phyloP scores from a whole-genome alignment of 2,329 filamentous ascomycete species.

The Cytospora paraplurivora region DNA sequence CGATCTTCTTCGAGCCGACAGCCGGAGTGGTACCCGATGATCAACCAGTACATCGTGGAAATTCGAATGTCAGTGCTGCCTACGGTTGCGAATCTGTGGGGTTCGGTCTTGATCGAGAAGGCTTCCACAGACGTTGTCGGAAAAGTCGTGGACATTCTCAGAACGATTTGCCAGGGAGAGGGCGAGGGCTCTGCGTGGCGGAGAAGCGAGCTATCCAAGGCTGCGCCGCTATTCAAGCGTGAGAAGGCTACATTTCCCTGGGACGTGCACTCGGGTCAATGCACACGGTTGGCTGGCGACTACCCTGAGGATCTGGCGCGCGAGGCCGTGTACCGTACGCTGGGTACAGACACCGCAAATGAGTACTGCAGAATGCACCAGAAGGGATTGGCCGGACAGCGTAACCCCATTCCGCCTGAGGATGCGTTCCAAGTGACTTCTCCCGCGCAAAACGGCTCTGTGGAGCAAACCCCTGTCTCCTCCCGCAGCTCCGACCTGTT shows the following conservation, averaged over 20 bases:
- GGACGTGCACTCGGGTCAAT: conserved; percentile 41
- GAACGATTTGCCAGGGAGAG: conserved; percentile 75
- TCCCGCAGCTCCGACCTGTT: conserved; percentile 28
- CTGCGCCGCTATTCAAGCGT: conserved; percentile 47
- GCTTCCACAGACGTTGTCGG: conserved; percentile 75
- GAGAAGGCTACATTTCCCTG: conserved; percentile 51
- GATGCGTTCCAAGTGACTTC: conserved; percentile 49
- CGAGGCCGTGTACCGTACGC: conserved; percentile 83
- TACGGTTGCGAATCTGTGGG: conserved; percentile 78
- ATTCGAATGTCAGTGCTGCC: conserved; percentile 79
- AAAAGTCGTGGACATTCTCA: conserved; percentile 80
- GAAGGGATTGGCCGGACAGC: conserved; percentile 57
- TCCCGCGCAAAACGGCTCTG: conserved; percentile 36
- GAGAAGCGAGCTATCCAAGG: conserved; percentile 55
- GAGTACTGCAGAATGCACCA: conserved; percentile 75
- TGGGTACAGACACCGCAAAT: conserved; percentile 64
- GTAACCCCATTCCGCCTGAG: conserved; percentile 67
- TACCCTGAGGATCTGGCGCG: conserved; percentile 65
- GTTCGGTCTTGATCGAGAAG: conserved; percentile 80
- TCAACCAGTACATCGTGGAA: conserved; percentile 82
- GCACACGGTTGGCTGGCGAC: conserved; percentile 40
- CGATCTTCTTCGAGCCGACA: conserved; percentile 44
- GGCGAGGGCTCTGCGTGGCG: conserved; percentile 68
- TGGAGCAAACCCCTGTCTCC: conserved; percentile 24
- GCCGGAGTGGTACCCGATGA: conserved; percentile 44